Evolutionary conservation across 2,329 filamentous ascomycete genomes (phyloP).

Genomic region (Penicillium oxalicum): DNA sequence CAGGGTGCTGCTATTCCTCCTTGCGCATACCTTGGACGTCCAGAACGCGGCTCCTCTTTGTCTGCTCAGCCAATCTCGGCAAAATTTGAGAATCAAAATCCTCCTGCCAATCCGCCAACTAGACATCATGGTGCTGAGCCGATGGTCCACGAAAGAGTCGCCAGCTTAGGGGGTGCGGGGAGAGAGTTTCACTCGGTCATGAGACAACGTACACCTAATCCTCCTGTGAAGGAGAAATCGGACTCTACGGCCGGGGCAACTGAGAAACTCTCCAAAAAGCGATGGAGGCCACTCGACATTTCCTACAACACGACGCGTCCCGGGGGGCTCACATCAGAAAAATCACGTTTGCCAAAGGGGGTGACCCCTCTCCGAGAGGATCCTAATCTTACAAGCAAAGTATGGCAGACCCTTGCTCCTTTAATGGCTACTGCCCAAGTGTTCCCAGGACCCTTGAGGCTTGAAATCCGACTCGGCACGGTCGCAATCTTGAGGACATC

Average conservation of each 20-base stretch:
- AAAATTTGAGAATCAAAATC: not conserved
- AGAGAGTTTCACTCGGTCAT: not conserved
- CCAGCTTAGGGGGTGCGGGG: not conserved
- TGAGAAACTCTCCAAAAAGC: not conserved
- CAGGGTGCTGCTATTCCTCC: too few relatives aligned
- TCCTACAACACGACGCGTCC: not conserved
- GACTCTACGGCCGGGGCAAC: not conserved
- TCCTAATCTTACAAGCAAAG: not conserved
- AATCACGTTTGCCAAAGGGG: not conserved
- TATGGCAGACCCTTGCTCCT: not conserved
- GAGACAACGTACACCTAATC: not conserved
- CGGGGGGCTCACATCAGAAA: not conserved
- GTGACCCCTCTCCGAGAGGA: not conserved
- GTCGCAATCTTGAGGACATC: not conserved
- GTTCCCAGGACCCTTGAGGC: not conserved
- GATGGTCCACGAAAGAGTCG: not conserved
- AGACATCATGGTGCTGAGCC: not conserved
- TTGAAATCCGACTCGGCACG: not conserved
- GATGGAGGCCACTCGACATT: not conserved
- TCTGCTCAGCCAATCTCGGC: too few relatives aligned
- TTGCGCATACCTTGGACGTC: too few relatives aligned
- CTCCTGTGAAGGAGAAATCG: not conserved
- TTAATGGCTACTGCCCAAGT: not conserved
- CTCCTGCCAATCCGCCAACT: not conserved
- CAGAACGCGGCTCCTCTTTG: too few relatives aligned